Conservation (phyloP, 2,329 filamentous ascomycete species). For the Magnaporthiopsis rhizophila region DNA sequence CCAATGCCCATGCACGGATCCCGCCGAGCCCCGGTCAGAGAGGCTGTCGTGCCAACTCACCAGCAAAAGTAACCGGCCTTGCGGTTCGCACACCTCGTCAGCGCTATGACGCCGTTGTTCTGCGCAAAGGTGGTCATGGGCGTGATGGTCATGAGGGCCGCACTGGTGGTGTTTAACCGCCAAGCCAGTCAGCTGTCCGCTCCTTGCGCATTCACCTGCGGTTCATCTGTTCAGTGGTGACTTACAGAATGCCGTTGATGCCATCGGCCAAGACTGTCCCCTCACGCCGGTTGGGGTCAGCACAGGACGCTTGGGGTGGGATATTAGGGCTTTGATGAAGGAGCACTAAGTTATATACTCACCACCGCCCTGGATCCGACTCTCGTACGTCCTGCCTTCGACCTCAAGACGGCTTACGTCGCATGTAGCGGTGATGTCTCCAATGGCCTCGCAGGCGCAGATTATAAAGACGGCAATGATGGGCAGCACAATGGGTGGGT, state of each 20-base stretch:
- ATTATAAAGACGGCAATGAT: conserved; percentile 64
- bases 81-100: conserved; percentile 74
- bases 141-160: conserved; percentile 70
- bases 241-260: conserved; percentile 57
- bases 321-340: background rate
- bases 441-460: conserved; percentile 70
- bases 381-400: conserved; percentile 63
- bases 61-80: conserved; percentile 72
- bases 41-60: conserved; percentile 15
- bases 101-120: conserved; percentile 77
- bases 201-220: background rate
- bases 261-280: conserved; percentile 61
- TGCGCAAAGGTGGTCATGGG: conserved; percentile 76
- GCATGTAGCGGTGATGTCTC: conserved; percentile 73
- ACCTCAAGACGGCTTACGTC: conserved; percentile 72
- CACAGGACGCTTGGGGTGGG: background rate
- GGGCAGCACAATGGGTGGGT: conserved; percentile 66
- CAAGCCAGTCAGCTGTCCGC: background rate
- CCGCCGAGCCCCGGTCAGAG: too few relatives aligned
- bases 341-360: background rate
- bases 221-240: background rate
- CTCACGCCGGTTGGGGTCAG: background rate
- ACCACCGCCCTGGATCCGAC: conserved; percentile 64
- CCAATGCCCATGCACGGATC: background rate
- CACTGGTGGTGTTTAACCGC: conserved; percentile 20